phyloP scores from a whole-genome alignment of 345 rosid species.

The Iberis pinnata region DNA sequence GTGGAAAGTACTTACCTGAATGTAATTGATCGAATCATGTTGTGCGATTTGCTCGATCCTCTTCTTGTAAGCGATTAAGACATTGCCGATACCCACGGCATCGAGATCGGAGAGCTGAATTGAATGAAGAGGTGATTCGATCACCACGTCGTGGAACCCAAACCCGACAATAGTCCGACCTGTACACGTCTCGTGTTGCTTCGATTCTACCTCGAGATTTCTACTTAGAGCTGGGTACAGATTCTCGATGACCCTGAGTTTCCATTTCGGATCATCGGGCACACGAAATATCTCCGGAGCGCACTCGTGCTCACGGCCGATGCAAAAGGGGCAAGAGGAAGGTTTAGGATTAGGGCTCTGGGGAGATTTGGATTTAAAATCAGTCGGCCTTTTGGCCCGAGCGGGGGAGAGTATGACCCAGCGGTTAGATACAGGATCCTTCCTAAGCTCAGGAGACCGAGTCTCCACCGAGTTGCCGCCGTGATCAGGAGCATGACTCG shows the following conservation, averaged over 20 bases:
- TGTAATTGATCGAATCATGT: conserved; percentile 51
- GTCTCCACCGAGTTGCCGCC: conserved; percentile 20
- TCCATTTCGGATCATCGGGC: conserved; percentile 51
- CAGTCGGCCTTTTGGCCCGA: conserved; percentile 65
- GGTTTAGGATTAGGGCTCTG: conserved; percentile 27
- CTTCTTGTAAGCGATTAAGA: conserved; percentile 56
- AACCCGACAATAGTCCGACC: conserved; percentile 39
- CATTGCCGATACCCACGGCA: conserved; percentile 50
- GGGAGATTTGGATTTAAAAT: conserved; percentile 68
- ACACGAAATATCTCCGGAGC: conserved; percentile 84
- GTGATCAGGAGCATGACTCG: conserved; percentile 21
- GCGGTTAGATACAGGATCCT: conserved; percentile 49
- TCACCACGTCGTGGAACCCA: conserved; percentile 87
- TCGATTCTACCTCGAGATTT: conserved; percentile 31
- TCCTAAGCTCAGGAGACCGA: conserved; percentile 57
- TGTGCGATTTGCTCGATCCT: conserved; percentile 58
- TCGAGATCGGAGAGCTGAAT: conserved; percentile 50
- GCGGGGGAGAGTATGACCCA: conserved; percentile 82
- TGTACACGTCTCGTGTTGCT: conserved; percentile 3
- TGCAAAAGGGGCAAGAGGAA: conserved; percentile 66
- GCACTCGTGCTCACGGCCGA: conserved; percentile 70
- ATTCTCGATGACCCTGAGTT: conserved; percentile 76
- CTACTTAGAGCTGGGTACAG: conserved; percentile 74
- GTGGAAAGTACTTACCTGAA: conserved; percentile 40
- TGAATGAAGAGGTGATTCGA: conserved; percentile 71